Evolutionary conservation across 176 grass and related monocot genomes (phyloP).

Genomic region (Zea mays): Zm-B73-REFERENCE-NAM-5.0 NC_050099.1:248464501-248465000

Average conservation of each 20-base stretch:
- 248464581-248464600: slow-evolving; percentile 76
- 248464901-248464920: slow-evolving; percentile 20
- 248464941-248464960: slow-evolving; percentile 8
- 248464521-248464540: slow-evolving; percentile 89
- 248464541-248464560: slow-evolving; percentile 87
- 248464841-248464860: slow-evolving; percentile 44
- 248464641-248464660: slow-evolving; percentile 55
- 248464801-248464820: slow-evolving; percentile 4
- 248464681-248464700: neutral
- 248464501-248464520: slow-evolving; percentile 87
- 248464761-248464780: slow-evolving; percentile 12
- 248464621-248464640: slow-evolving; percentile 82
- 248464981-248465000: slow-evolving; percentile 22
- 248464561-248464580: slow-evolving; percentile 72
- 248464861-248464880: slow-evolving; percentile 12
- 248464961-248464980: slow-evolving; percentile 7
- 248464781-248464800: neutral
- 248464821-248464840: slow-evolving; percentile 32
- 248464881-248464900: slow-evolving; percentile 29
- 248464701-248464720: neutral
- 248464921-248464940: neutral
- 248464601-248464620: slow-evolving; percentile 86
- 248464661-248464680: slow-evolving; percentile 33
- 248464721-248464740: neutral
- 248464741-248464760: slow-evolving; percentile 9